A percentile compares a stretch with the other conserved stretches of the same genome.
These are phyloP conservation scores for Verticillium nonalfalfae DNA, from an alignment of 2,329 filamentous ascomycete genomes.

Conservation along the genomic window DNA sequence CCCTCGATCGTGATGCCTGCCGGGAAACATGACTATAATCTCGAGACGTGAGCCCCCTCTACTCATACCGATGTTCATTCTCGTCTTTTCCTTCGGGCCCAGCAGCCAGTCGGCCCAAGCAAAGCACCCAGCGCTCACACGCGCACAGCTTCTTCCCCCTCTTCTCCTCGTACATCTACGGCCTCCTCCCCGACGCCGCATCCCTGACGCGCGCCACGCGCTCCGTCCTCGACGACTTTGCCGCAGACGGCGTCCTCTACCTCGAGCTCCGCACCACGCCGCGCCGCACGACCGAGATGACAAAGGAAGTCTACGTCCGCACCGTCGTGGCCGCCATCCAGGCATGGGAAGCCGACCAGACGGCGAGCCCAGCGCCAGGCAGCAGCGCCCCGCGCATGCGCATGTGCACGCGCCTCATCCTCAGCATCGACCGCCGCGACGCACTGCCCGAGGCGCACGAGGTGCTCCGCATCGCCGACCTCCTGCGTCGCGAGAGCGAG, in stretches of 20 bases:
- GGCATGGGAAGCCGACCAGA: constrained; percentile 34
- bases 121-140: background rate
- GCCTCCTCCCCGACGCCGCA: constrained; percentile 57
- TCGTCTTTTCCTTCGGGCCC: too few relatives aligned
- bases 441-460: constrained; percentile 52
- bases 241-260: constrained; percentile 66
- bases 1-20: constrained; percentile 62
- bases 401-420: constrained; percentile 51
- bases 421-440: constrained; percentile 67
- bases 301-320: constrained; percentile 57
- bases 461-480: constrained; percentile 56
- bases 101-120: too few relatives aligned
- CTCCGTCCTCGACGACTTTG: constrained; percentile 61
- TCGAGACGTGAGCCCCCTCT: constrained; percentile 49
- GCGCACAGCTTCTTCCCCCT: constrained; percentile 63
- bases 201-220: constrained; percentile 57
- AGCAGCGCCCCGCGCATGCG: constrained; percentile 30
- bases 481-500: constrained; percentile 35
- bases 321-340: constrained; percentile 61
- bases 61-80: background rate
- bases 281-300: constrained; percentile 42
- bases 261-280: constrained; percentile 78
- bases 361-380: background rate
- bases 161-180: constrained; percentile 75
- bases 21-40: constrained; percentile 65